Percentiles rank a stretch among this genome's conserved stretches.
phyloP scores from a whole-genome alignment of 768 basidiomycete genomes.

The Hygrocybe coccinea region DNA sequence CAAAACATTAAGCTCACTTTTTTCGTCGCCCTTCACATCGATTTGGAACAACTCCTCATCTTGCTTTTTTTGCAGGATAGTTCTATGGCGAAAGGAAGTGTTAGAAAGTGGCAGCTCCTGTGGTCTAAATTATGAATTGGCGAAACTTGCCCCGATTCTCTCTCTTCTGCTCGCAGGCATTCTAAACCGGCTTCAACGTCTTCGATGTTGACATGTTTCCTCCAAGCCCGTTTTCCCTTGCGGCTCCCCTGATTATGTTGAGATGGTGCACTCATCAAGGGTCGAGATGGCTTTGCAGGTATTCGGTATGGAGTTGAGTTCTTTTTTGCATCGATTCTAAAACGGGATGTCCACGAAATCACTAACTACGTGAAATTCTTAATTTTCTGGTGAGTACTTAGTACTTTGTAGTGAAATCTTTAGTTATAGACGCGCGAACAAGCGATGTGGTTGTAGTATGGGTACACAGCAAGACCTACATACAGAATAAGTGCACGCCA shows the following conservation, averaged over 20 bases:
- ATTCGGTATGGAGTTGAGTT: no score
- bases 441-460: no score
- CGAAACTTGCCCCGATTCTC: constrained; percentile 9
- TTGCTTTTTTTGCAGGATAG: constrained; percentile 57
- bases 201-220: constrained; percentile 86
- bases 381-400: no score
- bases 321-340: background rate
- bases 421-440: no score
- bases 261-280: constrained; percentile 49
- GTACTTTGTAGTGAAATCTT: no score
- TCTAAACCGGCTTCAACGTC: constrained; percentile 47
- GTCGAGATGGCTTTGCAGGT: constrained; percentile 4
- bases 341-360: background rate
- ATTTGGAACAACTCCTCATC: constrained; percentile 76
- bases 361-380: no score
- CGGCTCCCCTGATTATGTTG: constrained; percentile 67
- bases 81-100: constrained; percentile 37
- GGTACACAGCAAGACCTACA: no score
- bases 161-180: constrained; percentile 34
- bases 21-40: constrained; percentile 74
- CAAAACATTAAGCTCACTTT: constrained; percentile 41
- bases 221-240: constrained; percentile 90
- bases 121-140: background rate
- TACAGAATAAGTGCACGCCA: no score
- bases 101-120: background rate